Evolutionary conservation across 2,329 filamentous ascomycete species (phyloP).

Genomic region (Xylariaceae sp.): DNA sequence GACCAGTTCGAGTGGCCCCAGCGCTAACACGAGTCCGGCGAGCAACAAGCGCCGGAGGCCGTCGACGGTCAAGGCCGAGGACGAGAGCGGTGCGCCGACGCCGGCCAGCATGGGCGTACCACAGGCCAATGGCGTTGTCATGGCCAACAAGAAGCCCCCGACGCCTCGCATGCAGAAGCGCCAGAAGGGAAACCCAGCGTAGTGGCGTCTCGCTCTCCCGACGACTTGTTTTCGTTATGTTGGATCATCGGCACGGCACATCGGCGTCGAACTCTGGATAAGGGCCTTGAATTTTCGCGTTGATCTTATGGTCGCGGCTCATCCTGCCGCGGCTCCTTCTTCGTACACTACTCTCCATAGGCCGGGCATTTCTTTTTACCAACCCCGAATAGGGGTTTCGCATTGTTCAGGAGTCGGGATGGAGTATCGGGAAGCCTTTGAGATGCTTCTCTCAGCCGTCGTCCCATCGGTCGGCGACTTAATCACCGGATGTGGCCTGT

Average conservation of each 20-base stretch:
- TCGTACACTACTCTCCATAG: slow-evolving; percentile 8
- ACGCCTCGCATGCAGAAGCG: slow-evolving; percentile 55
- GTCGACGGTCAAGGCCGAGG: slow-evolving; percentile 54
- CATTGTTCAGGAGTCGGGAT: slow-evolving; percentile 11
- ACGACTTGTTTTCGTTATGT: slow-evolving; percentile 4
- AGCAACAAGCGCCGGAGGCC: slow-evolving; percentile 56
- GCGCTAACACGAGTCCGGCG: slow-evolving; percentile 62
- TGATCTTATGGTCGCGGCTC: slow-evolving; percentile 17
- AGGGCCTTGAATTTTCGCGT: slow-evolving; percentile 11
- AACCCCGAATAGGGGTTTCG: slow-evolving; percentile 16
- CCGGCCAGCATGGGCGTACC: slow-evolving; percentile 35
- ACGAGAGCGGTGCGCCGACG: slow-evolving; percentile 47
- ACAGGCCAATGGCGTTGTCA: slow-evolving; percentile 48
- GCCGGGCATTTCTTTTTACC: background rate
- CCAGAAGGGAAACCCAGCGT: slow-evolving; percentile 40
- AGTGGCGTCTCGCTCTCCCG: background rate
- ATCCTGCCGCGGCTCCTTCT: slow-evolving; percentile 14
- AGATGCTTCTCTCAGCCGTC: background rate
- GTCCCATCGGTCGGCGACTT: too few species aligned
- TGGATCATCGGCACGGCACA: slow-evolving; percentile 15
- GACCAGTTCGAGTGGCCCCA: slow-evolving; percentile 61
- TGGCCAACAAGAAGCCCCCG: slow-evolving; percentile 47
- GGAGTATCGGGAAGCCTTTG: slow-evolving; percentile 1
- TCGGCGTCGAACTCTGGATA: slow-evolving; percentile 25
- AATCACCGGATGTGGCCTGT: too few species aligned